These are phyloP conservation scores for Fremontodendron californicum DNA, from an alignment of 345 rosid species.

Conservation along the genomic window DNA sequence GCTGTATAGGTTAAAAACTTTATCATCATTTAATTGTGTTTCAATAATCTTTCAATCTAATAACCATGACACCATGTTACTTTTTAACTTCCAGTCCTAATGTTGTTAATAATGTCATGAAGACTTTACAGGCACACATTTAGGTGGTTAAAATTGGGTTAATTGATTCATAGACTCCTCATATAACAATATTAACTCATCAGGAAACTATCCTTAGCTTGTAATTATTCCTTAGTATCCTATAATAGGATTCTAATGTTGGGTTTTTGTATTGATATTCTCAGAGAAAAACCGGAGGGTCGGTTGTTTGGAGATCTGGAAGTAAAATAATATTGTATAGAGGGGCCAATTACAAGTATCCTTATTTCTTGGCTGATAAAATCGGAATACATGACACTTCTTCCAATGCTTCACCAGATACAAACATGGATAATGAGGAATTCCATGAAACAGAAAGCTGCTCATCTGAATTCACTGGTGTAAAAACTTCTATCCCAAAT, in stretches of 20 bases:
- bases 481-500: conserved; percentile 25
- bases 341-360: conserved; percentile 73
- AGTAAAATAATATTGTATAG: conserved; percentile 76
- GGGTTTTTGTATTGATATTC: conserved; percentile 14
- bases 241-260: conserved; percentile 9
- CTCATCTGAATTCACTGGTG: conserved; percentile 18
- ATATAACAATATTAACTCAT: neutral
- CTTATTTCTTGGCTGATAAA: conserved; percentile 59
- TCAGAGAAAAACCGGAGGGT: conserved; percentile 92
- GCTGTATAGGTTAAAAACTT: neutral
- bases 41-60: neutral
- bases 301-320: conserved; percentile 97
- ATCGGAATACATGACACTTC: conserved; percentile 21
- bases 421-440: conserved; percentile 22
- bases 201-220: neutral
- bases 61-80: neutral
- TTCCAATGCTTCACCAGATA: conserved; percentile 25
- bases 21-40: neutral
- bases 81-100: neutral
- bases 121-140: neutral
- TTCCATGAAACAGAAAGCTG: conserved; percentile 24
- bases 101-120: neutral
- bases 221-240: neutral
- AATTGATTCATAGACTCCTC: neutral
- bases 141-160: neutral